Evolutionary conservation across 2,329 filamentous ascomycete genomes (phyloP), one percentile per base, ranked within the genome.

Genomic region (Fusarium metavorans): DNA sequence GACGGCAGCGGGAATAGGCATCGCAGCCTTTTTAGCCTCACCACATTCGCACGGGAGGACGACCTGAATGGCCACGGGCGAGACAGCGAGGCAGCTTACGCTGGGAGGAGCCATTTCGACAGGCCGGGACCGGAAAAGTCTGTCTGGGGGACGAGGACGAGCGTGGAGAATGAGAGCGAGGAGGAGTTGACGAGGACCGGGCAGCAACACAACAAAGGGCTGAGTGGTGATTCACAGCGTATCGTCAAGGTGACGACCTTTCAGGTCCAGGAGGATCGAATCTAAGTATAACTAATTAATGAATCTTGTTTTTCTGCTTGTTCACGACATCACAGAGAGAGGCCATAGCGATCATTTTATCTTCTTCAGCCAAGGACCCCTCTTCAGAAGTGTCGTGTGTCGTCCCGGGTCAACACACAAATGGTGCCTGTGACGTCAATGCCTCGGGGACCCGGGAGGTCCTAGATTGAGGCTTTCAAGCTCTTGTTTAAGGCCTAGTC

Each of bases 21-120:
- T 30, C 54, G 65, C 58, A 70, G 78, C 23, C 77, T 76, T 39
- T 81, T 80, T 50, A 78, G 77, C 52, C 78, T 80, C 52, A 74
- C 77, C 23, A 80, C 79, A 45, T 80, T 80, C 70, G 66, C 77
- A 71, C 43, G 74, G 43, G 68, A 78, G 48, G 77, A 79, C 43
- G 71, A 80, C 39, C 50, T 68, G 59, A 20, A 75, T 50, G 48
- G 71, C 69, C n/a, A 73, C 74, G 56, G 72, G 68, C 52, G 70
- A 68, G 67, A 71, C 64, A 43, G 72, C 65, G 65, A 76, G 59
- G 65, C 66, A 75, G 62, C 67, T 64, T 67, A 77, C 60, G 57
- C 66, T 67, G 63, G 74, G 69, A 56, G 70, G 64, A 20, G 67
- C 70, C 70, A 75, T 74, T 71, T 68, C 45, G 48, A 65, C 2